phyloP scores from a whole-genome alignment of 148 eudicot genomes.

The Rhododendron griersonianum region DNA sequence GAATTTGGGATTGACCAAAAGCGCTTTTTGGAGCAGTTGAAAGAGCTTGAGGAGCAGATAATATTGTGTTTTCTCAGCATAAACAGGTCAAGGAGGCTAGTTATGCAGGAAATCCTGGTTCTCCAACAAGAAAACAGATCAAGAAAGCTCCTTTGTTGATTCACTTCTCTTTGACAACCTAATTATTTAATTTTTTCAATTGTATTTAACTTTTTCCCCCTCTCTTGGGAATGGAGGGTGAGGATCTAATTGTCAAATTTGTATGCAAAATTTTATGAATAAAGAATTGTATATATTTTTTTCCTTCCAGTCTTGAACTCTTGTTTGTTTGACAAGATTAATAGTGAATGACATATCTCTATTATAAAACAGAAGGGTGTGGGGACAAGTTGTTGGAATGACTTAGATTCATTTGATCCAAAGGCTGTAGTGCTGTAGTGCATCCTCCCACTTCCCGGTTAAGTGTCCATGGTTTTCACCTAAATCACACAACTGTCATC shows the following conservation, averaged over 20 bases:
- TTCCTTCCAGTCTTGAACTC: background rate
- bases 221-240: background rate
- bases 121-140: background rate
- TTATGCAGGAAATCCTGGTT: conserved; percentile 31
- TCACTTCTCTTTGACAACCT: background rate
- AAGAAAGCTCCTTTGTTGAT: background rate
- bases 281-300: background rate
- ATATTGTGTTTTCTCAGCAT: conserved; percentile 65
- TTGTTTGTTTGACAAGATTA: too few species aligned
- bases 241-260: background rate
- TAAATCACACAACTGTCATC: too few species aligned
- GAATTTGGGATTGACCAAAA: conserved; percentile 39
- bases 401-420: too few species aligned
- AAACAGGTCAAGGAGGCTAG: conserved; percentile 69
- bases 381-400: too few species aligned
- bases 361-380: too few species aligned
- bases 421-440: too few species aligned
- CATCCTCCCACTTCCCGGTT: too few species aligned
- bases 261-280: background rate
- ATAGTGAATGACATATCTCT: too few species aligned
- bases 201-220: background rate
- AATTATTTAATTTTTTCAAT: background rate
- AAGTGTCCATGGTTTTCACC: too few species aligned
- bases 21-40: conserved; percentile 51
- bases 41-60: conserved; percentile 74